Base-by-base conservation (phyloP, 305 asterid species). In the Fraxinus albicans region DNA sequence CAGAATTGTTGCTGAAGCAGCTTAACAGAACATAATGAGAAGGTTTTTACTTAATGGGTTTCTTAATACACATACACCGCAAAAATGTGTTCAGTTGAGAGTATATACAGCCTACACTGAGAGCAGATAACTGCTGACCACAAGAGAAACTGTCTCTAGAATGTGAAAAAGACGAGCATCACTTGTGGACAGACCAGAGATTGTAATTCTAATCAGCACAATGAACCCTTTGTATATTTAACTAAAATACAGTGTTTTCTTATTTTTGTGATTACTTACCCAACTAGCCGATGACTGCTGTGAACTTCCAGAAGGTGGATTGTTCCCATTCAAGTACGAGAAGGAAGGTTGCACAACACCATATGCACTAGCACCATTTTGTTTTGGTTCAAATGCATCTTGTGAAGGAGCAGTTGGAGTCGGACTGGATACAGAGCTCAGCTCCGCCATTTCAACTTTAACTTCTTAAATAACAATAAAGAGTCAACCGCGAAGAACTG, bases 271-370 rank as follows among this genome's bases (percentile, higher is more conserved):
- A 33, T 29, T 77, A 88, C 90, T 89, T 73, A 88, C 88, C 84
- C 87, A 87, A 78, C 75, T 76, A 79, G 88, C 78, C 17, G 89
- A 77, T 67, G 83, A 63, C 81, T 77, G 88, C 42, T 80, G 89
- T 83, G 84, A 84, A 86, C 80, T 85, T 80, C 85, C 86, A 19
- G 83, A 78, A 74, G 87, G 83, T 27, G 78, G 79, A 76, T 65
- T 82, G 27, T 38, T 69, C 17, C 65, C 86, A 77, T 88, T 90
- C 86, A 85, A 69, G 80, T 86, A 89, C 73, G 87, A 88, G 69
- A 87, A 87, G 29, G 88, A 84, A 77, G 90, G 86, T 69, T 73
- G 82, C 9, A 65, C 33, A 10, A 76, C 81, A 47, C 86, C 84
- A 87, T 75, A 82, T 47, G 86, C 84, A 73, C 81, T 77, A 67